Conservation (phyloP, 2,329 filamentous ascomycete species). For the Fusarium bactridioides region DNA sequence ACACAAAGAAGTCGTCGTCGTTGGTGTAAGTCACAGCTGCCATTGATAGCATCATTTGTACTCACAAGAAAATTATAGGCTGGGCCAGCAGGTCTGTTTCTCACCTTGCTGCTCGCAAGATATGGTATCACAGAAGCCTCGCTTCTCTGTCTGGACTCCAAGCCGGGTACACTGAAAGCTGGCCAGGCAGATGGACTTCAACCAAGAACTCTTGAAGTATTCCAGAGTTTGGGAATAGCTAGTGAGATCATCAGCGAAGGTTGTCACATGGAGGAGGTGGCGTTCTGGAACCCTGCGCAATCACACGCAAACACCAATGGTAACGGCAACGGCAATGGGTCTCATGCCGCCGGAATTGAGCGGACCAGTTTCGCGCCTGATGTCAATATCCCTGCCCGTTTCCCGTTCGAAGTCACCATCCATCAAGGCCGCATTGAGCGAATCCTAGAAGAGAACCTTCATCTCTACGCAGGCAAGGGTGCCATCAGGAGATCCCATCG, state of each 20-base stretch:
- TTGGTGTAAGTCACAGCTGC: not conserved
- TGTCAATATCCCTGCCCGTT: conserved; percentile 7
- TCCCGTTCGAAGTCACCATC: conserved; percentile 3
- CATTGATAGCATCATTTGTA: accelerated
- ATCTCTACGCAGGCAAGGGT: not conserved
- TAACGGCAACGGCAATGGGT: not conserved
- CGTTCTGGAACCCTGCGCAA: conserved; percentile 9
- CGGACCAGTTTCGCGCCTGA: conserved; percentile 7
- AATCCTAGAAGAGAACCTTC: conserved; percentile 13
- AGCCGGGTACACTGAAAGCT: conserved; percentile 2
- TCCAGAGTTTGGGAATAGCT: conserved; percentile 10
- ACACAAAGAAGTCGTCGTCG: not conserved
- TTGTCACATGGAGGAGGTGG: conserved; percentile 20
- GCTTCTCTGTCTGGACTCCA: conserved; percentile 3
- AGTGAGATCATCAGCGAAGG: conserved; percentile 12
- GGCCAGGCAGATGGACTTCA: conserved; percentile 17
- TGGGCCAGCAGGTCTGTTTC: conserved; percentile 4
- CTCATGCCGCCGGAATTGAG: not conserved
- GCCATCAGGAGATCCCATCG: not conserved
- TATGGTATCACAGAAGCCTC: conserved; percentile 2
- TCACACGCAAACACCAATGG: not conserved
- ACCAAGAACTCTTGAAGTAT: conserved; percentile 11
- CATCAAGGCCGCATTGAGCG: conserved; percentile 17
- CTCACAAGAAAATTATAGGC: not conserved
- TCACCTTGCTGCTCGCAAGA: conserved; percentile 1